Evolutionary conservation across 2,329 filamentous ascomycete genomes (phyloP), one percentile per base, ranked within the genome.

Genomic region (Apiospora hydei): DNA sequence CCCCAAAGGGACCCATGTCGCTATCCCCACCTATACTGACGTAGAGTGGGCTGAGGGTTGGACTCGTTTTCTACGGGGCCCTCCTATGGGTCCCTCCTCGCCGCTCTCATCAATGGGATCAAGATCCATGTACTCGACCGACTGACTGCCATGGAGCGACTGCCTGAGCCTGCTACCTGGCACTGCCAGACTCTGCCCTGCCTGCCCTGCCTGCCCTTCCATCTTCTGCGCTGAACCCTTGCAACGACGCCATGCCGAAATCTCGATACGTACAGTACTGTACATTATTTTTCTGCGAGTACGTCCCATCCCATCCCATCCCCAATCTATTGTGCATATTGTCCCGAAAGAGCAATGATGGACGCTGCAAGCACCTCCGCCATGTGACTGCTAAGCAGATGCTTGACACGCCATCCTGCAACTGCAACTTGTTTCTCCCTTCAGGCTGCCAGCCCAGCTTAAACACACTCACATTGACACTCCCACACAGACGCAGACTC

Each of bases 21-120:
- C 11, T 13, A n/a, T 69, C 67, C 67, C 67, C 67, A 69, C 67
- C 67, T 69, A 44, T 34, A 69, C 67, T 69, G 67, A 69, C 67
- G 67, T 69, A 69, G 67, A 69, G 47, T 69, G 67, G 67, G 44
- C 67, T 49, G 67, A 69, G 43, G 67, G 44, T 14, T 69, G 67
- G 67, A 34, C 47, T 49, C 67, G 34, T 38, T 69, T 8, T 21
- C 30, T 38, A 14, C 38, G 67, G 67, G 67, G 10, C 47, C 47
- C 44, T 24, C n/a, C 21, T 18, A 34, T 34, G 51, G 51, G 51
- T 57, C 26, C 34, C 44, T 24, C 34, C 67, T 47, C 67, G 44
- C 66, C 24, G 46, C 66, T 47, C 66, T 47, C 66, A 41, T 69
- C 44, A 49, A 69, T 69, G 67, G 67, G 44, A 69, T 69, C 67